Base-by-base conservation (phyloP, 441 rosid genomes). In the Erysimum cheiri region DNA sequence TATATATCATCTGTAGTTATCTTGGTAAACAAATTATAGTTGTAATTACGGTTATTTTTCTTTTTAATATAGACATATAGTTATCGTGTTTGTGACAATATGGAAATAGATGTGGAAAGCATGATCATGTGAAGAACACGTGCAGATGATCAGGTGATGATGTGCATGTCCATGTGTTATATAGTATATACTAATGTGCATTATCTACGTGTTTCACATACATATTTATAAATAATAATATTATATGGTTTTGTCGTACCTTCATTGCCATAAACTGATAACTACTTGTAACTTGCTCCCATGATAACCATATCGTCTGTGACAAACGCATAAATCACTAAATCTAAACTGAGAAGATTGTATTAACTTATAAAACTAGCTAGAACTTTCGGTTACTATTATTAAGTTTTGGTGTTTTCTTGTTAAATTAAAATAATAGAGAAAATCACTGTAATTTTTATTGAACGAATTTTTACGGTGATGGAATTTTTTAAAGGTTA, bases 171-270 rank as follows among this genome's bases (percentile, higher is more conserved):
- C 49, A 63, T 72, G 64, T 44, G 47, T 35, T 55, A 4, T 52
- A 4, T 39, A n/a, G 11, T 35, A 10, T 19, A 19, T 19, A 19
- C 22, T 19, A 19, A 22, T 58, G 57, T 43, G 41, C 49, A 50
- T 33, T 33, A 47, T 70, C 74, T 40, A 70, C 36, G 74, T 60
- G 60, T 70, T 60, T 56, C 68, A 68, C 59, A 78, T 66, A 64
- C 8, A 48, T 33, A 19, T 44, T 14, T 8, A 14, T 35, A 15
- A 7, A 15, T 8, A 8, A 8, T 17, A 46, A 46, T 8, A 46
- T 17, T 19, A 8, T 9, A 9, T 47, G 29, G 6, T 47, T 46
- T 46, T 19, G 2, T 35, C 26, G 28, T 33, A 43, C 9, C n/a
- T 35, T 31, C 41, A 1, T 19, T 11, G 41, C 58, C 58, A 7